Conservation (phyloP, 768 basidiomycete species). For the Melanogaster broomeanus region DNA sequence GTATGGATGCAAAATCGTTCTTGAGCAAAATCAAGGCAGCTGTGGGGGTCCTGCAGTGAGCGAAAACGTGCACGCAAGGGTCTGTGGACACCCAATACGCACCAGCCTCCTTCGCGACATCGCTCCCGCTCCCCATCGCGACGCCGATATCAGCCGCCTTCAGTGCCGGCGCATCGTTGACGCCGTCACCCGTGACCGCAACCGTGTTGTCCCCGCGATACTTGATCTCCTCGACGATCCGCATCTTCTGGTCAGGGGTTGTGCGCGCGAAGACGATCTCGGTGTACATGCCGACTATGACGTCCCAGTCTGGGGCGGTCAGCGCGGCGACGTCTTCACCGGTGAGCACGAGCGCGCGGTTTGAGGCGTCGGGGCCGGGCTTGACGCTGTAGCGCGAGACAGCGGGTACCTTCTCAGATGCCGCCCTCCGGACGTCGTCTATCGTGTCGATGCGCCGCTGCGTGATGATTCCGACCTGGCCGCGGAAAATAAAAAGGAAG, state of each 20-base stretch:
- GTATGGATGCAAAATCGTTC: conserved; percentile 60
- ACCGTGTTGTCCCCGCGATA: conserved; percentile 47
- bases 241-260: conserved; percentile 58
- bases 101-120: conserved; percentile 57
- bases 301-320: conserved; percentile 39
- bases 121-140: conserved; percentile 48
- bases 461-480: conserved; percentile 45
- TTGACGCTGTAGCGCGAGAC: conserved; percentile 30
- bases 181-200: conserved; percentile 59
- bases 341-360: conserved; percentile 44
- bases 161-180: conserved; percentile 52
- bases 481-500: neutral
- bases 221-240: conserved; percentile 57
- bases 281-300: conserved; percentile 35
- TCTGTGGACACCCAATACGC: no score
- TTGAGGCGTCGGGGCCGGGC: conserved; percentile 37
- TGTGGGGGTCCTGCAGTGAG: no score
- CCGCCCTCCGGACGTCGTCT: conserved; percentile 21
- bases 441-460: conserved; percentile 40
- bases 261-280: conserved; percentile 59
- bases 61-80: no score
- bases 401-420: conserved; percentile 12
- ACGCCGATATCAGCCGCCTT: conserved; percentile 59
- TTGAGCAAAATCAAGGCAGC: conserved; percentile 52
- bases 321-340: conserved; percentile 44